Base-by-base conservation (phyloP, 495 filamentous ascomycete genomes). In the Pyrenula aspistea region DNA sequence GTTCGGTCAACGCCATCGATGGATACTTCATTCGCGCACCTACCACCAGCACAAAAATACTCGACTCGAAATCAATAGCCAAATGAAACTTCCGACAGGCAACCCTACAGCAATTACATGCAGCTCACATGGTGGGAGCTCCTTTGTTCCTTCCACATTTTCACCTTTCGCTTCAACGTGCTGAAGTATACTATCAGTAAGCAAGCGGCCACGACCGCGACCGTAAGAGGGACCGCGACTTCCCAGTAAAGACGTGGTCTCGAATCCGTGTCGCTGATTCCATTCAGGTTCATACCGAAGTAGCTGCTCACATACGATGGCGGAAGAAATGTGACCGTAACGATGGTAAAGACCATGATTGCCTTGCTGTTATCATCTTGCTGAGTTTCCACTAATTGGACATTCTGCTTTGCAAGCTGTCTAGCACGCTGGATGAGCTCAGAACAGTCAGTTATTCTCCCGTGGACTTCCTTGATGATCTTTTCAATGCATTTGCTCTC, bases 161-260 rank as follows among this genome's bases (percentile, higher is more conserved):
- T n/a, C n/a, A n/a, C n/a, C n/a, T n/a, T n/a, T n/a, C n/a, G n/a
- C n/a, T n/a, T n/a, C n/a, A n/a, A n/a, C n/a, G n/a, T n/a, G n/a
- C n/a, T n/a, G n/a, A n/a, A n/a, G n/a, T n/a, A n/a, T n/a, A n/a
- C n/a, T n/a, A n/a, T n/a, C n/a, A n/a, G n/a, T n/a, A n/a, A n/a
- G n/a, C n/a, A n/a, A 36, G 47, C 22, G 11, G 24, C 15, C 24
- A 58, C 24, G 21, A 79, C 67, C 1, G 69, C 25, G 0, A 71
- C 58, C 0, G 76, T 76, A 0, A 79, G 63, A 1, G 78, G 77
- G 0, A 74, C 19, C 0, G 77, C 71, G 2, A 68, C 61, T 2
- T 63, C 67, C 79, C 77, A 82, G 58, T 76, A 81, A 1, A 73
- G 61, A 64, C 68, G 66, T 62, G 79, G 75, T 0, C 61, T 67